A percentile compares a stretch with the other conserved stretches of the same genome.
Evolutionary conservation across 768 basidiomycete genomes (phyloP).

Genomic region (Gymnopilus dilepis): DNA sequence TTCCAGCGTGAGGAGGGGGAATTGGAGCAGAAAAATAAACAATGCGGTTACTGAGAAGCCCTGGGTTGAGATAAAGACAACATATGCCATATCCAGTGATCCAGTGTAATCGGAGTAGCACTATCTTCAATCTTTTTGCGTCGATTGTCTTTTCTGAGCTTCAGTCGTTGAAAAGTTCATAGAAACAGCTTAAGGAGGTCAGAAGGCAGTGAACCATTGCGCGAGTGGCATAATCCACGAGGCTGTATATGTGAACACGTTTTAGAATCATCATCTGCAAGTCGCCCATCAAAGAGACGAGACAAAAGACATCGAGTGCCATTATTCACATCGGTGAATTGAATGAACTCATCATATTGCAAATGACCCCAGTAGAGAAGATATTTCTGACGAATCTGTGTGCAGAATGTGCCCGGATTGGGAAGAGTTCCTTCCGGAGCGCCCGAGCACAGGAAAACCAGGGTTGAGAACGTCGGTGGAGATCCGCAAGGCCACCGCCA

Average conservation of each 20-base stretch:
- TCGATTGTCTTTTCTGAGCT: neutral
- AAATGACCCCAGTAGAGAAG: neutral
- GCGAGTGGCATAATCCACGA: too few relatives aligned
- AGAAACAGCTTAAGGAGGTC: neutral
- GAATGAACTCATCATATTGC: neutral
- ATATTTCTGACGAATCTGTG: slow-evolving; percentile 2
- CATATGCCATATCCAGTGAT: neutral
- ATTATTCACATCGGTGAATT: neutral
- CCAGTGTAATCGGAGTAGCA: neutral
- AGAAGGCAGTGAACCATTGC: neutral
- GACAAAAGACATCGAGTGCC: neutral
- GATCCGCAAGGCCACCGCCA: neutral
- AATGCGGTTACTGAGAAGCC: neutral
- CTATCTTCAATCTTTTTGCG: neutral
- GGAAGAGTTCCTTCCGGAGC: neutral
- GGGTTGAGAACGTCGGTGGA: slow-evolving; percentile 2
- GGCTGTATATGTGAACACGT: too few relatives aligned
- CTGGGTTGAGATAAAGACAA: neutral
- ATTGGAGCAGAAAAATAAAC: neutral
- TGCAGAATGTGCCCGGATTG: neutral
- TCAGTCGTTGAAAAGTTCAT: neutral
- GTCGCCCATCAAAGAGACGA: neutral
- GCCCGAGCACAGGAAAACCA: neutral
- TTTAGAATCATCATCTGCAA: neutral
- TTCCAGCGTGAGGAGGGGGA: neutral